phyloP scores from a whole-genome alignment of 352 stramenopile species.

The Phytophthora pini region DNA sequence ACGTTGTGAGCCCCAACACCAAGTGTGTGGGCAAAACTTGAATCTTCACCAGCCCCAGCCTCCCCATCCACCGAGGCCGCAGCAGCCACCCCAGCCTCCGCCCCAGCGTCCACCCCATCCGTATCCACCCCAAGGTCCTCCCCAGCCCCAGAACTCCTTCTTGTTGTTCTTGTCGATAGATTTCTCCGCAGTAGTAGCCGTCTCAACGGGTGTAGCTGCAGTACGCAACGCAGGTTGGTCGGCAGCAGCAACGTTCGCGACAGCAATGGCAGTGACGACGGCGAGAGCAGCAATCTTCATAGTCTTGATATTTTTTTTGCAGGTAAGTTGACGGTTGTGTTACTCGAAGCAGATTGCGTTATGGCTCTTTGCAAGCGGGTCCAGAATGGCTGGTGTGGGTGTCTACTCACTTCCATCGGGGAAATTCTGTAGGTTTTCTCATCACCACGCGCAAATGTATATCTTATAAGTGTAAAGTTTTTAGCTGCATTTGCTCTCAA shows the following conservation, averaged over 20 bases:
- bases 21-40: neutral
- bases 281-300: neutral
- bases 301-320: neutral
- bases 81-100: neutral
- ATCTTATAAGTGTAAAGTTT: too few species aligned
- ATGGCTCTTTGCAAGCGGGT: too few species aligned
- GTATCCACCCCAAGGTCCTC: neutral
- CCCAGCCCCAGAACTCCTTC: neutral
- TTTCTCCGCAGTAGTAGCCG: neutral
- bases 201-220: neutral
- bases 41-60: neutral
- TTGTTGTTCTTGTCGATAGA: neutral
- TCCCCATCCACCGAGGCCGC: slow-evolving; percentile 3
- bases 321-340: neutral
- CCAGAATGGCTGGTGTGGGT: too few species aligned
- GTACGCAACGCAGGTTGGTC: neutral
- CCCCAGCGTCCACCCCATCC: neutral
- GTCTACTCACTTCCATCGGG: too few species aligned
- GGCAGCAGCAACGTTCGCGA: neutral
- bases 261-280: neutral
- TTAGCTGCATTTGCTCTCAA: too few species aligned
- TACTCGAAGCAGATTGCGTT: too few species aligned
- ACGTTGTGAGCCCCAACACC: neutral
- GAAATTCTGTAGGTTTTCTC: too few species aligned
- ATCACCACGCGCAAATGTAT: too few species aligned